phyloP scores from a whole-genome alignment of 1,139 yeast species.

The Groenewaldozyma auringiensis region DNA sequence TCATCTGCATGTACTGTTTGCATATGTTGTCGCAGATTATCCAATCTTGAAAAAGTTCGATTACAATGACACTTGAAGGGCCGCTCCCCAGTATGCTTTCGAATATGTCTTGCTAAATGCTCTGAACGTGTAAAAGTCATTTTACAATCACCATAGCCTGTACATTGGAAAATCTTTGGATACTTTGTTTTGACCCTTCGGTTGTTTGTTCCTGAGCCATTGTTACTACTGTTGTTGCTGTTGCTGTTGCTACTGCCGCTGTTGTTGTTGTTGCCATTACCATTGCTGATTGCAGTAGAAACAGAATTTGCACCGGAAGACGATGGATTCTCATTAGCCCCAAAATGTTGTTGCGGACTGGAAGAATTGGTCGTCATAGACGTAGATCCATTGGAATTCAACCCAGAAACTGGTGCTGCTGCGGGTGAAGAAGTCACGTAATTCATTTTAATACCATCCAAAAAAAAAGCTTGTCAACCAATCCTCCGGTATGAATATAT shows the following conservation, averaged over 20 bases:
- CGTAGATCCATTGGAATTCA: too few relatives aligned
- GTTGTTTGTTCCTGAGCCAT: slow-evolving; percentile 1
- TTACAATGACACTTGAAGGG: slow-evolving; percentile 88
- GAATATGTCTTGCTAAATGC: slow-evolving; percentile 83
- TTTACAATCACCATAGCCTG: slow-evolving; percentile 77
- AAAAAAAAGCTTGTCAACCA: too few relatives aligned
- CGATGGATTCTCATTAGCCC: too few relatives aligned
- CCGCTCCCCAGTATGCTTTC: slow-evolving; percentile 93
- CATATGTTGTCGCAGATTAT: slow-evolving; percentile 84
- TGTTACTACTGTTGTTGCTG: neutral
- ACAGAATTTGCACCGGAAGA: neutral
- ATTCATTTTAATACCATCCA: too few relatives aligned
- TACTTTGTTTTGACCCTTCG: slow-evolving; percentile 26
- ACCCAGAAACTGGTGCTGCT: too few relatives aligned
- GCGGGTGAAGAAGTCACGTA: too few relatives aligned
- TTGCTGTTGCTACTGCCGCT: neutral
- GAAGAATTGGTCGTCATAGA: too few relatives aligned
- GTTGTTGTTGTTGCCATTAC: slow-evolving; percentile 3
- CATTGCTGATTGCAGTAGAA: slow-evolving; percentile 6
- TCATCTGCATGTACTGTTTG: slow-evolving; percentile 89
- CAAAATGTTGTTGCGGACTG: too few relatives aligned
- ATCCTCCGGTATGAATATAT: too few relatives aligned
- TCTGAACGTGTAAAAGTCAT: slow-evolving; percentile 88
- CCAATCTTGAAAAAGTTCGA: slow-evolving; percentile 74
- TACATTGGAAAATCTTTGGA: slow-evolving; percentile 64